Base-by-base conservation (phyloP, 208 protist species). In the Blechomonas ayalai region DNA sequence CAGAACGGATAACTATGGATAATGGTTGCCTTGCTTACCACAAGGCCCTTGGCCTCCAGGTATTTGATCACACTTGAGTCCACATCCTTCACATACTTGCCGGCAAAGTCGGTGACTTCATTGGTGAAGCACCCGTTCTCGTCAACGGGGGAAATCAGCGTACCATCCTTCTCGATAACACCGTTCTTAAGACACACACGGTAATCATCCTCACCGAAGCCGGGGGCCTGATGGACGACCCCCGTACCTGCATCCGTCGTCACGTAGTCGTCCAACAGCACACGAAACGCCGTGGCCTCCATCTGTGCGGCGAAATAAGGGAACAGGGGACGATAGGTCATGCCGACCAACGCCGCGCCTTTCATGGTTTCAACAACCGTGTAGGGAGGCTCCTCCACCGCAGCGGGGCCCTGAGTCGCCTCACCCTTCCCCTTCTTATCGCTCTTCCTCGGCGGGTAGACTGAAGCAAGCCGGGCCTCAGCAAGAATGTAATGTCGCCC, bases 151-250 rank as follows among this genome's bases (percentile, higher is more conserved):
- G 98, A 99, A 18, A 90, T 56, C 8, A 89, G 29, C 13, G 46
- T 66, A 27, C 50, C 67, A 36, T 67, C 70, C 58, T 87, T 77
- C 22, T 77, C 70, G 34, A 99, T 91, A 28, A 99, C 68, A n/a
- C 93, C 94, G 45, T 85, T 19, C 23, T 59, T 59, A 13, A 99
- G 45, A 81, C 98, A 99, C 5, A 97, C 91, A 18, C 88, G 74
- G 74, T 96, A 99, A 95, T 99, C 99, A 52, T 99, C 99, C 76
- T 99, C 99, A 82, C 99, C 99, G 79, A 99, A 99, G 24, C 86
- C 96, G 13, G 99, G 99, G 20, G 99, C 98, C 48, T 92, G 71
- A 67, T 99, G 98, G 3, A 99, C 98, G 27, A 99, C 89, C 73
- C 98, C 98, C n/a, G 98, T 99, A 89, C 99, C 98, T 26, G 56